These are phyloP conservation scores for Orbilia oligospora DNA, from an alignment of 2,329 filamentous ascomycete species.

Conservation along the genomic window DNA sequence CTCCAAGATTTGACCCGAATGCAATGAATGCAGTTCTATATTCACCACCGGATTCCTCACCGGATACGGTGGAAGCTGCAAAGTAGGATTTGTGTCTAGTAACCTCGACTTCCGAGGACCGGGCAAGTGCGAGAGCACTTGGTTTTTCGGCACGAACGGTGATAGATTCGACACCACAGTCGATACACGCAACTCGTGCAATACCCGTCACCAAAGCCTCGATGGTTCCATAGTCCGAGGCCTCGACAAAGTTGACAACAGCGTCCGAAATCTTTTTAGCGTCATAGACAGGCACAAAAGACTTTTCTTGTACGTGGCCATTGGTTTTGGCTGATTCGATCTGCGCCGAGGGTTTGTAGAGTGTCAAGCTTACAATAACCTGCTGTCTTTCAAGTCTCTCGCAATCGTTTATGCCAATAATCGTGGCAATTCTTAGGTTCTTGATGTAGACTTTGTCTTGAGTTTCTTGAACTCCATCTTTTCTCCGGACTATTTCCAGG, in stretches of 20 bases:
- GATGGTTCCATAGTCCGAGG: constrained; percentile 70
- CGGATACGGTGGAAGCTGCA: constrained; percentile 61
- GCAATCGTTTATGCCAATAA: constrained; percentile 72
- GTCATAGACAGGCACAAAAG: constrained; percentile 60
- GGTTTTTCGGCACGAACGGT: constrained; percentile 71
- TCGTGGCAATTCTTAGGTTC: constrained; percentile 64
- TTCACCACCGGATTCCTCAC: constrained; percentile 27
- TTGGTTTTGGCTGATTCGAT: constrained; percentile 65
- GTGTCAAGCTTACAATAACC: constrained; percentile 67
- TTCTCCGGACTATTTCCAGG: constrained; percentile 62
- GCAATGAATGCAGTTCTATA: constrained; percentile 79
- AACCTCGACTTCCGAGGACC: constrained; percentile 70
- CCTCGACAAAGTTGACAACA: constrained; percentile 67
- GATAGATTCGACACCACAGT: constrained; percentile 69
- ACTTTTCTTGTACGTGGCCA: constrained; percentile 66
- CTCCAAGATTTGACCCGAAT: constrained; percentile 91
- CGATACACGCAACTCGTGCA: constrained; percentile 69
- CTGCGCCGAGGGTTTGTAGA: constrained; percentile 58
- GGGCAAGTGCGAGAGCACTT: constrained; percentile 70
- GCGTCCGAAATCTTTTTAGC: constrained; percentile 61
- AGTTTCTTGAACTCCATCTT: constrained; percentile 54
- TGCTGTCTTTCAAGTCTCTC: constrained; percentile 71
- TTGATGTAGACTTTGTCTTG: constrained; percentile 63
- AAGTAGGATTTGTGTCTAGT: constrained; percentile 70
- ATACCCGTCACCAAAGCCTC: constrained; percentile 71